Conservation (phyloP, 2,329 filamentous ascomycete species). For the Arthrobotrys iridis region DNA sequence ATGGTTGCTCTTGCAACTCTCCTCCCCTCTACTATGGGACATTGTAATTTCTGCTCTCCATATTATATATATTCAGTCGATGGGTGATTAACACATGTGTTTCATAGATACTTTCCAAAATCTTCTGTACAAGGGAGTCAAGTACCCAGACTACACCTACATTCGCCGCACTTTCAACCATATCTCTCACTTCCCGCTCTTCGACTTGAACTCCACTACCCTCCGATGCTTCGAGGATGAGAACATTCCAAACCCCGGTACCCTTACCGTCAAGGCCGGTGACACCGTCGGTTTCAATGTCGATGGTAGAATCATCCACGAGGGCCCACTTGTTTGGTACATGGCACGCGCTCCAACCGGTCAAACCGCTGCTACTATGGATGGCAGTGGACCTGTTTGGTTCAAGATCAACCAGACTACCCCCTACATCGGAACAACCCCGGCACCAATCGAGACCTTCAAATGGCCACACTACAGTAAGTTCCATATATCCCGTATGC, state of each 20-base stretch:
- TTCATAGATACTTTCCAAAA: slow-evolving; percentile 59
- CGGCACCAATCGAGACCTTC: slow-evolving; percentile 17
- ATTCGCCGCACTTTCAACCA: slow-evolving; percentile 63
- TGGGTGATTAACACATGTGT: not conserved
- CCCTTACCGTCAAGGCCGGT: slow-evolving; percentile 60
- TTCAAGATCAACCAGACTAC: slow-evolving; percentile 61
- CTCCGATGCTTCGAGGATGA: slow-evolving; percentile 64
- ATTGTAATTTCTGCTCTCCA: slow-evolving; percentile 21
- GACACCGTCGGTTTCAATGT: slow-evolving; percentile 50
- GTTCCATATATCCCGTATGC: not conserved
- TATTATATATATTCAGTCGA: not conserved
- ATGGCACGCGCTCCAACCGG: slow-evolving; percentile 60
- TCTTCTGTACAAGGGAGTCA: slow-evolving; percentile 63
- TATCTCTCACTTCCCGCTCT: slow-evolving; percentile 61
- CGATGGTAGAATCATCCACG: slow-evolving; percentile 61
- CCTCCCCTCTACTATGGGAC: slow-evolving; percentile 44
- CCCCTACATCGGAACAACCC: slow-evolving; percentile 26
- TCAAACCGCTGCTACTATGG: slow-evolving; percentile 58
- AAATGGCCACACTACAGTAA: slow-evolving; percentile 37
- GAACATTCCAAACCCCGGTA: slow-evolving; percentile 60
- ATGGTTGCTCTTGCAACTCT: slow-evolving; percentile 46
- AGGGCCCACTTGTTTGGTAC: slow-evolving; percentile 63
- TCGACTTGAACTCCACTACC: slow-evolving; percentile 61
- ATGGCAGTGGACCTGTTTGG: slow-evolving; percentile 61
- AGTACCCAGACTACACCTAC: slow-evolving; percentile 64